Conservation (phyloP, 2,329 filamentous ascomycete genomes). For the Aspergillus fumigatus region DNA sequence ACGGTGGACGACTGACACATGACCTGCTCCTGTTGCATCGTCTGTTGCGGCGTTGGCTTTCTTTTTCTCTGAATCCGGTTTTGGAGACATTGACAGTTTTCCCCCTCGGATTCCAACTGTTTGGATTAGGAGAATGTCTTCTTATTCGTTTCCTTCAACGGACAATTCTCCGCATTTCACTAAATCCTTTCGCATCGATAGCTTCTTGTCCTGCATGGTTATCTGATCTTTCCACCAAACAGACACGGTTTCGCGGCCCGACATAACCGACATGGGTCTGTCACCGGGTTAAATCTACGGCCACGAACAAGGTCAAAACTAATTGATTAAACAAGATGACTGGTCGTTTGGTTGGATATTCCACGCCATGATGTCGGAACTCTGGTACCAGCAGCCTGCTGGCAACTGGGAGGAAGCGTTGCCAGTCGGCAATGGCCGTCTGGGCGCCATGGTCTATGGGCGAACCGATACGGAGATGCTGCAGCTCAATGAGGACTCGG, state of each 20-base stretch:
- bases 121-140: background rate
- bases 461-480: constrained; percentile 41
- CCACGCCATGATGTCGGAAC: constrained; percentile 16
- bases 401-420: constrained; percentile 39
- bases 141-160: background rate
- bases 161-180: no score
- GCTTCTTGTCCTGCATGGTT: no score
- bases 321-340: background rate
- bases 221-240: no score
- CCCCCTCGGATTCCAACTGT: background rate
- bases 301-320: background rate
- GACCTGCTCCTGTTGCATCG: background rate
- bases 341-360: background rate
- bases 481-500: constrained; percentile 47
- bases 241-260: background rate
- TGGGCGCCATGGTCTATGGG: constrained; percentile 46
- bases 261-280: background rate
- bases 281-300: background rate
- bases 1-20: background rate
- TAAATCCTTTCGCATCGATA: no score
- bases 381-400: constrained; percentile 28
- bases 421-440: constrained; percentile 48
- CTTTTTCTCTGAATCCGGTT: background rate
- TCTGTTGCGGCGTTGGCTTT: background rate
- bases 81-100: background rate